Evolutionary conservation across 164 flowering plant genomes (phyloP).

Genomic region (Sextonia rubra): DNA sequence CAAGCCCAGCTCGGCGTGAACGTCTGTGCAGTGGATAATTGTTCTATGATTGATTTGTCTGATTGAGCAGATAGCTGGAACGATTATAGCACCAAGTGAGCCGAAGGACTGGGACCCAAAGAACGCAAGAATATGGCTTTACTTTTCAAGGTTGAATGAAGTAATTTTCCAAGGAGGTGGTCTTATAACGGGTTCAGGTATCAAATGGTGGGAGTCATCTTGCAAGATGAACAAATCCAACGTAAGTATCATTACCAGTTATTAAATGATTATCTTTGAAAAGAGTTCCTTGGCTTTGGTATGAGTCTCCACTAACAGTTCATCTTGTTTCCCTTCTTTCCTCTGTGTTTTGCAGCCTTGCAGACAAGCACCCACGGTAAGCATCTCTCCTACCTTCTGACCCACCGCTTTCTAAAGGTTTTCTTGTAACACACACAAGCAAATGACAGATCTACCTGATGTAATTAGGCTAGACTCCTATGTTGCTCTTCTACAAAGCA

Average conservation of each 20-base stretch:
- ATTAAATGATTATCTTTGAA: not conserved
- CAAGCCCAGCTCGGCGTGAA: no score
- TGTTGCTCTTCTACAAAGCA: no score
- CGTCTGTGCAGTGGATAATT: no score
- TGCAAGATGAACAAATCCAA: constrained; percentile 88
- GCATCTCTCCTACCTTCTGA: constrained; percentile 7
- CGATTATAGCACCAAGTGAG: constrained; percentile 78
- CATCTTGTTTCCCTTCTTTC: constrained; percentile 8
- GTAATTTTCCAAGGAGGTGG: constrained; percentile 83
- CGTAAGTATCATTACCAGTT: constrained; percentile 31
- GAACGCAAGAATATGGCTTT: constrained; percentile 66
- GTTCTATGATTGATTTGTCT: not conserved
- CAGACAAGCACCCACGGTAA: constrained; percentile 81
- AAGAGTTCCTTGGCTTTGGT: not conserved
- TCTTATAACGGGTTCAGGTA: constrained; percentile 84
- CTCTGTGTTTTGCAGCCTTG: constrained; percentile 60
- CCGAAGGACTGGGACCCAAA: constrained; percentile 82
- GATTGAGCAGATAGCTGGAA: constrained; percentile 67
- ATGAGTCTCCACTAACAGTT: not conserved
- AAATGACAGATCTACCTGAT: no score
- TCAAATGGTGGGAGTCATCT: constrained; percentile 94
- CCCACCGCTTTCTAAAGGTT: not conserved
- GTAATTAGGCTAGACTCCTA: no score
- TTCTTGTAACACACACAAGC: no score
- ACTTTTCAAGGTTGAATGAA: constrained; percentile 52